Evolutionary conservation across 1,139 yeast species (phyloP).

Genomic region (Torulaspora globosa): DNA sequence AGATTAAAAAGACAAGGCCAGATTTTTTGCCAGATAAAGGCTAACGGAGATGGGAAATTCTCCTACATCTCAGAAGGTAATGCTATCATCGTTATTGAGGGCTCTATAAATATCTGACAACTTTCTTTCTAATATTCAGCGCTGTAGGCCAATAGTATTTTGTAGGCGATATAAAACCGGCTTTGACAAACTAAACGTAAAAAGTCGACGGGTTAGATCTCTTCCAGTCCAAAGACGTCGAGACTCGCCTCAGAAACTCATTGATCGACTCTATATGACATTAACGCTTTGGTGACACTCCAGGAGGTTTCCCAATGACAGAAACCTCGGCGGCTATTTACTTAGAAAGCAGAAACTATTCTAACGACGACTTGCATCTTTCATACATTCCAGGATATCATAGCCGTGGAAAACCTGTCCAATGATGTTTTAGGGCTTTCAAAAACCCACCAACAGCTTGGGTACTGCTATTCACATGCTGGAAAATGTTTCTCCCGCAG

Average conservation of each 20-base stretch:
- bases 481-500: too few species aligned
- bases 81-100: slow-evolving; percentile 39
- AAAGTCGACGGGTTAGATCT: too few species aligned
- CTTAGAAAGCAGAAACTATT: neutral
- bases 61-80: slow-evolving; percentile 37
- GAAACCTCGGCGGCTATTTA: neutral
- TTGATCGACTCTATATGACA: neutral
- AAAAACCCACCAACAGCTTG: too few species aligned
- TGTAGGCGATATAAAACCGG: neutral
- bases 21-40: slow-evolving; percentile 27
- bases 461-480: too few species aligned
- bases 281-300: too few species aligned
- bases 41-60: slow-evolving; percentile 18
- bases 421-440: too few species aligned
- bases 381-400: neutral
- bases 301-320: neutral
- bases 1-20: slow-evolving; percentile 39
- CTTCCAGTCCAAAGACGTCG: neutral
- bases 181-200: neutral
- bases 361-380: neutral
- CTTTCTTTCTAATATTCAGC: too few species aligned
- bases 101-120: slow-evolving; percentile 23
- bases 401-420: neutral
- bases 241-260: too few species aligned
- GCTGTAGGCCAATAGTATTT: neutral